A percentile compares a stretch with the other conserved stretches of the same genome.
These are phyloP conservation scores for Westerdykella ornata DNA, from an alignment of 2,329 filamentous ascomycete genomes.

Conservation along the genomic window DNA sequence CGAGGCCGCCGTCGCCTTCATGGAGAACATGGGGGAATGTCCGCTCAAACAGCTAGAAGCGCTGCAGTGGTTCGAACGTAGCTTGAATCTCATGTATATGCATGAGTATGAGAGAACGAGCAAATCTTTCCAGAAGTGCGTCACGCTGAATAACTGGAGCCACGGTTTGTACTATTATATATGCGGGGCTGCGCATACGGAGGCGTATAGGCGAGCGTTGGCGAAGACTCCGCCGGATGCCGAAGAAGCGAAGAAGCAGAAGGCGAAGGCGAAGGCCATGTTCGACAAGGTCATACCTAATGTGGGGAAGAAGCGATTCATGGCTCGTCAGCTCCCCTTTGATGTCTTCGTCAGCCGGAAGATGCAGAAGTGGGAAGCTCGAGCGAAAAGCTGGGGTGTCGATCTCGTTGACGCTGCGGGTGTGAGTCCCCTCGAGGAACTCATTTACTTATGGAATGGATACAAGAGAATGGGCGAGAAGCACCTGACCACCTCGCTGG, in stretches of 20 bases:
- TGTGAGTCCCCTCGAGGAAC: conserved; percentile 75
- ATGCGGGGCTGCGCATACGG: conserved; percentile 69
- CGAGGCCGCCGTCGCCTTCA: conserved; percentile 58
- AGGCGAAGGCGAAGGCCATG: conserved; percentile 55
- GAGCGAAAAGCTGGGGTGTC: conserved; percentile 57
- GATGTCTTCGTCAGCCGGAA: conserved; percentile 81
- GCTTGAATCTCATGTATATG: conserved; percentile 68
- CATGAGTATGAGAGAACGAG: conserved; percentile 71
- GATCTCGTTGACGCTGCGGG: conserved; percentile 75
- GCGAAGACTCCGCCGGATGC: conserved; percentile 24
- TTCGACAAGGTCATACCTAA: conserved; percentile 65
- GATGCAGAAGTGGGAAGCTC: conserved; percentile 77
- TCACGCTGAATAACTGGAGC: conserved; percentile 69
- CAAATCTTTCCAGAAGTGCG: conserved; percentile 59
- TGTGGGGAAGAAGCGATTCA: conserved; percentile 80
- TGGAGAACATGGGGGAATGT: conserved; percentile 55
- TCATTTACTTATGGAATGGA: conserved; percentile 92
- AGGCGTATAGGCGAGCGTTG: conserved; percentile 65
- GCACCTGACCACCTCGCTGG: conserved; percentile 59
- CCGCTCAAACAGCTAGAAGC: conserved; percentile 85
- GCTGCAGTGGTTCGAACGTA: conserved; percentile 77
- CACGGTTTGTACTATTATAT: conserved; percentile 87
- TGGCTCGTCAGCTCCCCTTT: conserved; percentile 83
- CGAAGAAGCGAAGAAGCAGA: conserved; percentile 38
- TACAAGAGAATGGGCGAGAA: conserved; percentile 66